Evolutionary conservation across 495 filamentous ascomycete genomes (phyloP).

Genomic region (Neurospora sp.): DNA sequence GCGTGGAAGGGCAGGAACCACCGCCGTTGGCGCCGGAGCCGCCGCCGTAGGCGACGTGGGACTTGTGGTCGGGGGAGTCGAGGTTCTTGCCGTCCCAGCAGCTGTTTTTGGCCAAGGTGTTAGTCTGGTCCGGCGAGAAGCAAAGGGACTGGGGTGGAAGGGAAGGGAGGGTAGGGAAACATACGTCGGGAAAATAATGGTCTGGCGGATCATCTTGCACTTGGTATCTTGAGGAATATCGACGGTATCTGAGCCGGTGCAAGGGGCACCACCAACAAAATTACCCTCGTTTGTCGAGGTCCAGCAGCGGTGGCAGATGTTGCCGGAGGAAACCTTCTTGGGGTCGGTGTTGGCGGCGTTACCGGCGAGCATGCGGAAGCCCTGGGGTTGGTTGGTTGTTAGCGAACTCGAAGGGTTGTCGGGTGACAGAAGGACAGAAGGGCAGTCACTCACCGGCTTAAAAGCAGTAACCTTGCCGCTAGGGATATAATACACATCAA

Average conservation of each 20-base stretch:
- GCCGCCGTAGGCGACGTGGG: conserved; percentile 53
- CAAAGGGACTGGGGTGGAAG: neutral
- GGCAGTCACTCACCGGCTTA: conserved; percentile 38
- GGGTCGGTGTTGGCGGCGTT: conserved; percentile 40
- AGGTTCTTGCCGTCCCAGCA: conserved; percentile 47
- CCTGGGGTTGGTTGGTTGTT: conserved; percentile 15
- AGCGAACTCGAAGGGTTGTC: neutral
- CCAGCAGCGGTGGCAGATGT: conserved; percentile 51
- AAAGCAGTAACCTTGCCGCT: conserved; percentile 40
- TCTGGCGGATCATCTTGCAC: conserved; percentile 49
- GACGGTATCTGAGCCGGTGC: conserved; percentile 41
- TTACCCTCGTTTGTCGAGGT: conserved; percentile 34
- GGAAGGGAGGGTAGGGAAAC: neutral
- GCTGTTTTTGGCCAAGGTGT: conserved; percentile 6
- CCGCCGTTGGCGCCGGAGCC: conserved; percentile 39
- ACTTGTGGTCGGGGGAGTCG: conserved; percentile 54
- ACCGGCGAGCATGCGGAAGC: conserved; percentile 47
- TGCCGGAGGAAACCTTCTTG: conserved; percentile 36
- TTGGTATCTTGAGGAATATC: conserved; percentile 41
- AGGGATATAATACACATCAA: conserved; percentile 37
- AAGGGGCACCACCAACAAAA: conserved; percentile 38
- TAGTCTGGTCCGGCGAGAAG: too few species aligned
- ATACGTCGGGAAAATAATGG: conserved; percentile 50
- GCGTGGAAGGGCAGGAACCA: conserved; percentile 48
- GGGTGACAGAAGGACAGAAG: too few species aligned